Percentiles rank a stretch among this genome's conserved stretches.
Evolutionary conservation across 2,329 filamentous ascomycete genomes (phyloP).

Genomic region (Passalora sequoiae): DNA sequence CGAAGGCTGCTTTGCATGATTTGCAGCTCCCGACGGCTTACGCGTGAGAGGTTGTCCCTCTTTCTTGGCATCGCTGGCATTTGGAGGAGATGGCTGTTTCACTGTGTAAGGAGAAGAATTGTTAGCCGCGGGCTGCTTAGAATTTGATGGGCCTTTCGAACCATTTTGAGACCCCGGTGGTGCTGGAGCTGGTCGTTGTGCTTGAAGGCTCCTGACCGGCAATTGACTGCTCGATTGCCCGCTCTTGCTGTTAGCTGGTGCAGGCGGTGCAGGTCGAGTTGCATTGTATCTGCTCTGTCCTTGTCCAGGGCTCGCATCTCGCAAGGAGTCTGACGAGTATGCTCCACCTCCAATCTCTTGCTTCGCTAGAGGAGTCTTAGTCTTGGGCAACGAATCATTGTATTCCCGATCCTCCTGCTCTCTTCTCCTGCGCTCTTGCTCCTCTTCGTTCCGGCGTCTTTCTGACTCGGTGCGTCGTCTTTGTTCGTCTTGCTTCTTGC

Average conservation of each 20-base stretch:
- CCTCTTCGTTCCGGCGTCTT: constrained; percentile 40
- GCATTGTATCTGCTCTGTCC: constrained; percentile 72
- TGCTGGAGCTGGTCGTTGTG: constrained; percentile 56
- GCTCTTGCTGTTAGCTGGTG: constrained; percentile 28
- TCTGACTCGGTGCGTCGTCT: constrained; percentile 37
- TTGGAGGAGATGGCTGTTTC: constrained; percentile 24
- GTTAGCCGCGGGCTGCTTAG: constrained; percentile 24
- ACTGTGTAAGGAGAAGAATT: constrained; percentile 28
- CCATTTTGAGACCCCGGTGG: constrained; percentile 31
- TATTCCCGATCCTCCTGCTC: constrained; percentile 71
- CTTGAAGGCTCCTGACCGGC: constrained; percentile 49
- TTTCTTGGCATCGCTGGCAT: constrained; percentile 22
- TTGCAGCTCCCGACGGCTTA: constrained; percentile 27
- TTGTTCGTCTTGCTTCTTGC: constrained; percentile 39
- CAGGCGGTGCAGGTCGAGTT: constrained; percentile 66
- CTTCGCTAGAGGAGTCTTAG: constrained; percentile 72
- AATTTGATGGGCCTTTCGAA: constrained; percentile 16
- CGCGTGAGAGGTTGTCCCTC: constrained; percentile 27
- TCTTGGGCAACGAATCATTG: constrained; percentile 82
- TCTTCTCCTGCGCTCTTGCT: constrained; percentile 50
- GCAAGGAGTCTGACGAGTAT: constrained; percentile 41
- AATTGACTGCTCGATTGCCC: constrained; percentile 24
- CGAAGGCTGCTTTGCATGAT: constrained; percentile 24
- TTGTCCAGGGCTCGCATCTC: constrained; percentile 43
- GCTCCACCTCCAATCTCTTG: constrained; percentile 79